phyloP scores from a whole-genome alignment of 75 land plant species.

The Sequoiadendron giganteum region DNA sequence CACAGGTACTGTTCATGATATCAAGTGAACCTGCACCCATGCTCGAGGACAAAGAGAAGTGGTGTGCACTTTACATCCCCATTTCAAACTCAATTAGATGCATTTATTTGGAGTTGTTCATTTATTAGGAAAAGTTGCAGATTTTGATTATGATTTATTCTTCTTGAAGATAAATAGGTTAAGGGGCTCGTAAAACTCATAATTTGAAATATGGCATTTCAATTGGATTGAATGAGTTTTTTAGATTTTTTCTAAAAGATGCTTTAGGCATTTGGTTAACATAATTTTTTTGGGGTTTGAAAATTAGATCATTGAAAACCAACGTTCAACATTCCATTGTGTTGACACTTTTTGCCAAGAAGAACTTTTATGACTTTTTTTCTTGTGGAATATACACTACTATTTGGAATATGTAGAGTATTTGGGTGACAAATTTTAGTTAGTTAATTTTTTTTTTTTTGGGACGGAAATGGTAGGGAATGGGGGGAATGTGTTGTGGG shows the following conservation, averaged over 20 bases:
- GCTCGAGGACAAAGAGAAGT: conserved; percentile 96
- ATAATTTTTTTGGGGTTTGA: background rate
- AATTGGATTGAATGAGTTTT: background rate
- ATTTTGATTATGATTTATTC: background rate
- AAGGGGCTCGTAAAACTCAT: background rate
- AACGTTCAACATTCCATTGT: background rate
- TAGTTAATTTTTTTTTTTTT: background rate
- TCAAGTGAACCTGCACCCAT: conserved; percentile 99
- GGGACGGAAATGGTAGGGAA: no score
- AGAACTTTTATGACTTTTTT: background rate
- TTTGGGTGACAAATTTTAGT: background rate
- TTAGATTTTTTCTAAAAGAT: background rate
- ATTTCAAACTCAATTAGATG: background rate
- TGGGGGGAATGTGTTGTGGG: no score
- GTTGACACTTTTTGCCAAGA: background rate
- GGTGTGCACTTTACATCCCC: conserved; percentile 37
- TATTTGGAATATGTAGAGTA: background rate
- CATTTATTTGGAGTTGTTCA: background rate
- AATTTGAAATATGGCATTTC: background rate
- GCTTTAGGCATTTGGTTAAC: background rate
- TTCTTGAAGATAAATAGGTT: background rate
- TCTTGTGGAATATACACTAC: background rate
- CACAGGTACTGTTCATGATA: conserved; percentile 92
- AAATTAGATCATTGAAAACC: background rate
- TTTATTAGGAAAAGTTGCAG: background rate